These are phyloP conservation scores for Cladorrhinum samala DNA, from an alignment of 495 filamentous ascomycete species.

Conservation along the genomic window DNA sequence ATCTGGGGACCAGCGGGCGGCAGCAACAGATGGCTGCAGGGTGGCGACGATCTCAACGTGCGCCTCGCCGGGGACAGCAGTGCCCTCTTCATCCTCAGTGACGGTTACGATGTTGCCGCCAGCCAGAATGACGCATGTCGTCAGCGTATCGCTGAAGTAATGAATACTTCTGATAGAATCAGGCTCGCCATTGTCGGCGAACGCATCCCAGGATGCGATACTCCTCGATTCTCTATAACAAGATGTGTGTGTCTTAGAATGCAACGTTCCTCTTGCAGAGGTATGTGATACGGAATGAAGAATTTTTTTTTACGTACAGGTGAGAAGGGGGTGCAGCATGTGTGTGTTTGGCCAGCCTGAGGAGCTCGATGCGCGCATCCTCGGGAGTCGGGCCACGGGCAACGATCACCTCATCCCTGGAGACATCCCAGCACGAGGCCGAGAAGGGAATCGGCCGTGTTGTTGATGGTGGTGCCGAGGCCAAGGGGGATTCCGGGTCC, in stretches of 20 bases:
- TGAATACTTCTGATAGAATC: conserved; percentile 74
- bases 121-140: conserved; percentile 75
- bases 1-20: conserved; percentile 90
- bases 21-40: conserved; percentile 82
- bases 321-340: conserved; percentile 29
- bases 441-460: conserved; percentile 42
- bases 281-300: conserved; percentile 8
- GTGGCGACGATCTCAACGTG: conserved; percentile 93
- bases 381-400: conserved; percentile 64
- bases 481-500: conserved; percentile 26
- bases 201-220: conserved; percentile 84
- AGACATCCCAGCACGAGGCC: conserved; percentile 70
- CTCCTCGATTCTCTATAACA: conserved; percentile 23
- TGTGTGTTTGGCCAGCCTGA: conserved; percentile 42
- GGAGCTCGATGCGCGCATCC: conserved; percentile 60
- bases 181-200: conserved; percentile 56
- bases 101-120: conserved; percentile 87
- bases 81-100: conserved; percentile 57
- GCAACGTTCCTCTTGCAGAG: neutral
- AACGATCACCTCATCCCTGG: conserved; percentile 63
- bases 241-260: neutral
- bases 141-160: conserved; percentile 72
- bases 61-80: conserved; percentile 50
- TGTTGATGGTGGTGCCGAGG: conserved; percentile 24
- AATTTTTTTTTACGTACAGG: conserved; percentile 36